These are phyloP conservation scores for Pseudevernia furfuracea DNA, from an alignment of 495 filamentous ascomycete genomes.

Conservation along the genomic window DNA sequence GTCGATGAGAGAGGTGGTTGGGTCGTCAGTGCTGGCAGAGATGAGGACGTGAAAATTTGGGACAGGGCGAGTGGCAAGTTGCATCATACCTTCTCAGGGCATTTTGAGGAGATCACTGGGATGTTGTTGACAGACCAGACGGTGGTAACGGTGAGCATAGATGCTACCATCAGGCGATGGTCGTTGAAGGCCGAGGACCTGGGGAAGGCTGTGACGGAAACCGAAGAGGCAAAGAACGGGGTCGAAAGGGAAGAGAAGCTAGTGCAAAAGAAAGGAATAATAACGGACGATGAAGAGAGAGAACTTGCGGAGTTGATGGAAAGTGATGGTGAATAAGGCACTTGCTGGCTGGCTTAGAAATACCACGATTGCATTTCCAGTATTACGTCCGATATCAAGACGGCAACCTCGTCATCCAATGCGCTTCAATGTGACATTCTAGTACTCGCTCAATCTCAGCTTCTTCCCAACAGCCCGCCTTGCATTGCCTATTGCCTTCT, in stretches of 20 bases:
- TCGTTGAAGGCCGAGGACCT: constrained; percentile 57
- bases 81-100: constrained; percentile 69
- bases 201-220: constrained; percentile 48
- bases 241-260: constrained; percentile 26
- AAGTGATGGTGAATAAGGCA: constrained; percentile 10
- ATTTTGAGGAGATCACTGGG: constrained; percentile 88
- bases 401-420: not conserved
- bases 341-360: not conserved
- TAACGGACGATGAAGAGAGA: constrained; percentile 26
- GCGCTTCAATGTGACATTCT: not conserved
- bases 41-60: constrained; percentile 91
- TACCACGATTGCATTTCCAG: not conserved
- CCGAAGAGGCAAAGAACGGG: constrained; percentile 40
- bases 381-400: not conserved
- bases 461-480: constrained; percentile 73
- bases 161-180: constrained; percentile 83
- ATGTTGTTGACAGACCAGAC: constrained; percentile 54
- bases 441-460: constrained; percentile 69
- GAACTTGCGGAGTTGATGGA: constrained; percentile 27
- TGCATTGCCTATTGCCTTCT: constrained; percentile 34
- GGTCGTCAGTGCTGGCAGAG: constrained; percentile 83
- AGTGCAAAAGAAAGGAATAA: not conserved
- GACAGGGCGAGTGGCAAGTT: constrained; percentile 66
- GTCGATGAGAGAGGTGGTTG: constrained; percentile 63
- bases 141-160: constrained; percentile 49